These are phyloP conservation scores for Heliamphora exappendiculata DNA, from an alignment of 148 eudicot genomes.

Conservation along the genomic window DNA sequence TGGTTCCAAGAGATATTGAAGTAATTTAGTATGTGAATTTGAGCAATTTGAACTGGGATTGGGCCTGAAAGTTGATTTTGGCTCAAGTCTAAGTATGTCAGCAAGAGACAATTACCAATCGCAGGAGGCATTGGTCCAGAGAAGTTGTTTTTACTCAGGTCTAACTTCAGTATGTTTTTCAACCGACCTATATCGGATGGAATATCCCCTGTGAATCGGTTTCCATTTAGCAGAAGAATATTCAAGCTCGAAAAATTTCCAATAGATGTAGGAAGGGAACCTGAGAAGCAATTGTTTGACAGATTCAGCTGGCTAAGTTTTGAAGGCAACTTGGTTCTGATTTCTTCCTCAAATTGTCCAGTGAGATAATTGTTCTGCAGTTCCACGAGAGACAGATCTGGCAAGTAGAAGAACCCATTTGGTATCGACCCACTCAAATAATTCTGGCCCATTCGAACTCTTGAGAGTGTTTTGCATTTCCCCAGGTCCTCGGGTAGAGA, in stretches of 20 bases:
- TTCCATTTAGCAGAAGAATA: slow-evolving; percentile 31
- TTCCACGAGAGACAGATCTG: slow-evolving; percentile 36
- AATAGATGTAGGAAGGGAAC: slow-evolving; percentile 33
- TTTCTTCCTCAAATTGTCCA: slow-evolving; percentile 25
- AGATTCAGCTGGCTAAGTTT: slow-evolving; percentile 36
- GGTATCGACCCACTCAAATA: slow-evolving; percentile 48
- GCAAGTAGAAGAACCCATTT: slow-evolving; percentile 38
- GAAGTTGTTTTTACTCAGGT: slow-evolving; percentile 44
- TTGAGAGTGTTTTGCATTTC: slow-evolving; percentile 27
- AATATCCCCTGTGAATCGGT: slow-evolving; percentile 36
- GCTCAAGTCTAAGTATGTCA: slow-evolving; percentile 46
- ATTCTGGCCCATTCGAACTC: slow-evolving; percentile 50
- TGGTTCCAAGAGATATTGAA: slow-evolving; percentile 53
- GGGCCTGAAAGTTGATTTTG: slow-evolving; percentile 49
- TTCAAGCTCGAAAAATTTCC: slow-evolving; percentile 39
- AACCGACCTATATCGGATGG: slow-evolving; percentile 33
- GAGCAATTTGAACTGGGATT: slow-evolving; percentile 36
- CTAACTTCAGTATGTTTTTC: slow-evolving; percentile 32
- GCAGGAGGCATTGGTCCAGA: slow-evolving; percentile 38
- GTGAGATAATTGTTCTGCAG: slow-evolving; percentile 47
- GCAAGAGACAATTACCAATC: slow-evolving; percentile 25
- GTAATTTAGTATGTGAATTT: slow-evolving; percentile 36
- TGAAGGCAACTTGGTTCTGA: slow-evolving; percentile 4
- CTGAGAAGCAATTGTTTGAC: slow-evolving; percentile 45
- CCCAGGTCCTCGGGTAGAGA: slow-evolving; percentile 45